Base-by-base conservation (phyloP, 129 eudicot genomes). In the Dittrichia graveolens region DNA sequence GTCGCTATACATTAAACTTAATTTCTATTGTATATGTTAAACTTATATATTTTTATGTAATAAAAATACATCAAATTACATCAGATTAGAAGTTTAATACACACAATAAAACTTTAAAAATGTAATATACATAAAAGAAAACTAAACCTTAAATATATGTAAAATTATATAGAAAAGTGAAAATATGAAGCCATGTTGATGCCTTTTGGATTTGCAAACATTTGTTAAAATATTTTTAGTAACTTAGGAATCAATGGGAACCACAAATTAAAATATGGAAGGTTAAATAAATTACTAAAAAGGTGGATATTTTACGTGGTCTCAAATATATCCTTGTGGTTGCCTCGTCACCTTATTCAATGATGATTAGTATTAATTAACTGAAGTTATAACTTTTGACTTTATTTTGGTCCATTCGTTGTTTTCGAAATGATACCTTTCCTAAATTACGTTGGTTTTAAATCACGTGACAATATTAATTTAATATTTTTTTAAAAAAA, bases 321-420 rank as follows among this genome's bases (percentile, higher is more conserved):
- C 71, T 59, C 12, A 38, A 47, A 13, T 24, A 34, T 79, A 53
- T 80, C 83, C 83, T 74, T 52, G 76, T 80, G 64, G 75, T 38
- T 74, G 76, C 71, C 76, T 80, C 67, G 67, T 80, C 80, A 80
- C 59, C 43, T 41, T 67, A 15, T 40, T 9, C 52, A 13, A 59
- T 69, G n/a, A 77, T 48, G 52, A 77, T 69, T 24, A 71, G n/a
- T 24, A 61, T 38, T 77, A 14, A 68, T 50, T 31, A 61, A 10
- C 24, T 71, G 41, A 49, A 60, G 58, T 53, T 55, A 13, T 24
- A 15, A 38, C 19, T 61, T 60, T 73, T 61, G 78, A 48, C 60
- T 48, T 61, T 12, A 73, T 47, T 72, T 61, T 9, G 61, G 69
- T 61, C 78, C 71, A n/a, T 62, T 47, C 60, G 14, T 61, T 49